phyloP scores from a whole-genome alignment of 2,329 filamentous ascomycete species.

The Chrysoporthe deuterocubensis region DNA sequence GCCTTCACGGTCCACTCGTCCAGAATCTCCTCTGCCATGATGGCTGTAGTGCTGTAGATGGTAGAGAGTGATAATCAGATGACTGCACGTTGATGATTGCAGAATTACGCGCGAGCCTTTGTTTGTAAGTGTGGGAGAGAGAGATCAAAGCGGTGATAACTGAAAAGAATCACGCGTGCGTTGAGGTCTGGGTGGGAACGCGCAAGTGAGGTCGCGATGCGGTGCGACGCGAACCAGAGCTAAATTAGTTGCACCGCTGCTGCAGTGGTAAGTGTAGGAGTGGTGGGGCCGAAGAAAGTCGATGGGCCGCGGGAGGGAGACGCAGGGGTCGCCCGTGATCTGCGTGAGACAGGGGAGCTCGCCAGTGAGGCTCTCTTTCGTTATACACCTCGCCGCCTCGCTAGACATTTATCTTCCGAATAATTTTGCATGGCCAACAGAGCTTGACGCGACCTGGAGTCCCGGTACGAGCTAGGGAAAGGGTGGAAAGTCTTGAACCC shows the following conservation, averaged over 20 bases:
- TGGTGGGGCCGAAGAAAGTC: slow-evolving; percentile 19
- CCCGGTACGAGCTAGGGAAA: not conserved
- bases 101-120: too few species aligned
- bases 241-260: slow-evolving; percentile 11
- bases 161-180: slow-evolving; percentile 7
- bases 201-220: slow-evolving; percentile 15
- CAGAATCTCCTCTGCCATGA: slow-evolving; percentile 21
- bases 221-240: slow-evolving; percentile 22
- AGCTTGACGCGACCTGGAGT: not conserved
- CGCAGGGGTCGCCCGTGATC: slow-evolving; percentile 4
- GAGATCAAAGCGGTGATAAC: not conserved
- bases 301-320: not conserved
- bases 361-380: not conserved
- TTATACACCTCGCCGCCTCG: not conserved
- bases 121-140: not conserved
- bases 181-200: slow-evolving; percentile 8
- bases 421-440: not conserved
- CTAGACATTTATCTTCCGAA: not conserved
- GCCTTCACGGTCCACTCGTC: slow-evolving; percentile 53
- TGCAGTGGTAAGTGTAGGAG: not conserved
- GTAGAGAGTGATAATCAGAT: not conserved
- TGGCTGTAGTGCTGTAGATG: not conserved
- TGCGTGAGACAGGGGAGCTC: slow-evolving; percentile 15
- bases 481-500: not conserved
- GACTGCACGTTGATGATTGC: not conserved